Evolutionary conservation across 164 flowering plant genomes (phyloP).

Genomic region (Vitis rotundifolia): DNA sequence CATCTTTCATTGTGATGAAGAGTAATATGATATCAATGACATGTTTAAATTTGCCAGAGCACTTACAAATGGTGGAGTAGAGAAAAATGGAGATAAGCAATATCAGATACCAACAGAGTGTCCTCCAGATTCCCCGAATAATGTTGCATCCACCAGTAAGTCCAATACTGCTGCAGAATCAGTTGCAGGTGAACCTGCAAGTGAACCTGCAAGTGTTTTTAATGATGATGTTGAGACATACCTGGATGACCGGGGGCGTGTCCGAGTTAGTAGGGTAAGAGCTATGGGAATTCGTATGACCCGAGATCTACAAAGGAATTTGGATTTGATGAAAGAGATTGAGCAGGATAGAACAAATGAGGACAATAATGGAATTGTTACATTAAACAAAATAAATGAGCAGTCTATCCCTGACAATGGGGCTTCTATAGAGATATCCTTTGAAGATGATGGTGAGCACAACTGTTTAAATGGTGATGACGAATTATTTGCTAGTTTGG

Average conservation of each 20-base stretch:
- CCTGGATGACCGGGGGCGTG: constrained; percentile 78
- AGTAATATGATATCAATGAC: neutral
- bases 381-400: constrained; percentile 16
- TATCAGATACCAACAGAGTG: constrained; percentile 16
- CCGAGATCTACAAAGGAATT: constrained; percentile 86
- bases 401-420: constrained; percentile 22
- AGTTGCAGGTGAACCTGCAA: constrained; percentile 30
- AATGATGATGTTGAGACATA: constrained; percentile 68
- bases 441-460: constrained; percentile 42
- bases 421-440: constrained; percentile 54
- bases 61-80: constrained; percentile 55
- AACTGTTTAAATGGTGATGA: constrained; percentile 47
- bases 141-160: constrained; percentile 20
- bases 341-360: constrained; percentile 46
- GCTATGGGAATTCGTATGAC: constrained; percentile 95
- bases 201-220: constrained; percentile 32
- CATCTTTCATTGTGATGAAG: neutral
- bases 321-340: constrained; percentile 84
- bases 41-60: constrained; percentile 37
- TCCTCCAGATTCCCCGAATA: constrained; percentile 19
- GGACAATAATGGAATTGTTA: constrained; percentile 19
- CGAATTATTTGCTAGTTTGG: constrained; percentile 67
- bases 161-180: constrained; percentile 29
- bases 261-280: constrained; percentile 77
- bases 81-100: constrained; percentile 30